Base-by-base conservation (phyloP, 345 rosid species). In the Camelina laxa region DNA sequence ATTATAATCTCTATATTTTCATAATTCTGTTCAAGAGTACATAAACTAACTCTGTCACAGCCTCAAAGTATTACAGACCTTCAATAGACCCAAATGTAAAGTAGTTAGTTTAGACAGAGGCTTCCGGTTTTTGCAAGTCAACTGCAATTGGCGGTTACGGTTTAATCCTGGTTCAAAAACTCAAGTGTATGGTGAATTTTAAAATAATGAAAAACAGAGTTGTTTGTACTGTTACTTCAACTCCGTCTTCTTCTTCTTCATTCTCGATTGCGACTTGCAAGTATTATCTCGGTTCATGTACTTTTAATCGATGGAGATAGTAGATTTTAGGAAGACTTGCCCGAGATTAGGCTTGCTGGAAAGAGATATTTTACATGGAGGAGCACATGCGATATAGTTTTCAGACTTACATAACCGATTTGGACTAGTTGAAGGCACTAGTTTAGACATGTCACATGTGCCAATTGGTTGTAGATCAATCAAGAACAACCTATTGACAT, bases 1-100 rank as follows among this genome's bases (percentile, higher is more conserved):
- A 8, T 65, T 35, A 7, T 66, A 30, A 58, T 48, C 30, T 73
- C 44, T 63, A 1, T 39, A 27, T 6, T 27, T 55, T 64, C 35
- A 7, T 31, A 31, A 31, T 31, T 31, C 35, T 31, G 7, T 33
- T 33, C 1, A 33, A 1, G 36, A 33, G 8, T 31, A 31, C 35
- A 6, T 7, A 33, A 33, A 6, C 1, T 33, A 33, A 33, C 36
- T 33, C 36, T 33, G 45, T 12, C 45, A 41, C 15, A 41, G 47
- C n/a, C 16, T 42, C 6, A 42, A 2, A 13, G n/a, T 48, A 16
- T 42, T 42, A 42, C 7, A 1, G 47, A 42, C 47, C 16, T 14
- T 42, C 47, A 13, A 44, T 44, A 6, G 19, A n/a, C 20, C 50
- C 20, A 48, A 48, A 17, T 48, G 53, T 48, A 53, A 53, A 21